These are phyloP conservation scores for Pseudonectria foliicola DNA, from an alignment of 2,329 filamentous ascomycete genomes.

Conservation along the genomic window DNA sequence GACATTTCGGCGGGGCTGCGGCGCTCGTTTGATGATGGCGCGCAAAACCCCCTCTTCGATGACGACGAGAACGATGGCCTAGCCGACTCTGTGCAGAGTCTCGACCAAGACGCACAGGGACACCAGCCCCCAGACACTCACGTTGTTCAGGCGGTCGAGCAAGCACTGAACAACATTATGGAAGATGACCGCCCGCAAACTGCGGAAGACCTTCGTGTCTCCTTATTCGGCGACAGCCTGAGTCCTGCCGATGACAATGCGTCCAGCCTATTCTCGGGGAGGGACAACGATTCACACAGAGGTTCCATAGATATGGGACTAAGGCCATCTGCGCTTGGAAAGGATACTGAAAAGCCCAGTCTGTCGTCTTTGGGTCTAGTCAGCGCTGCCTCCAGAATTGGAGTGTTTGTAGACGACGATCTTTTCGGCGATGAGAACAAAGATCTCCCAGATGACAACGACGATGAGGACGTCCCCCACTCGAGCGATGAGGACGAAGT, in stretches of 20 bases:
- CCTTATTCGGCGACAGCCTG: conserved; percentile 46
- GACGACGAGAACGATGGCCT: conserved; percentile 73
- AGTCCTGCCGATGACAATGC: conserved; percentile 26
- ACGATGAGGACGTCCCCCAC: conserved; percentile 56
- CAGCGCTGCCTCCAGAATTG: conserved; percentile 76
- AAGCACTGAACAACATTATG: conserved; percentile 86
- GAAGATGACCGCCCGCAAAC: conserved; percentile 63
- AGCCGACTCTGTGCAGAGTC: conserved; percentile 65
- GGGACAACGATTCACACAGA: conserved; percentile 54
- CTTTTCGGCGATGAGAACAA: conserved; percentile 85
- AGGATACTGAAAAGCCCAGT: conserved; percentile 65
- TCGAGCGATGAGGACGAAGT: conserved; percentile 69
- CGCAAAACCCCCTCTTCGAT: conserved; percentile 58
- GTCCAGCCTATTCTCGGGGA: conserved; percentile 43
- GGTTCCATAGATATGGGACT: conserved; percentile 51
- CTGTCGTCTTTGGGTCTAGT: conserved; percentile 88
- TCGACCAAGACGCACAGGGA: conserved; percentile 58
- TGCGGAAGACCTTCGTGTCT: conserved; percentile 57
- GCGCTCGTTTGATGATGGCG: conserved; percentile 62
- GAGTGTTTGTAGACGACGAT: conserved; percentile 90
- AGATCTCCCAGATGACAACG: conserved; percentile 77
- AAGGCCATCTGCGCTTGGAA: conserved; percentile 26
- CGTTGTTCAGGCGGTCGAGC: conserved; percentile 88
- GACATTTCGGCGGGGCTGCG: conserved; percentile 41
- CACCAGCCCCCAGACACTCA: conserved; percentile 61